A percentile compares a stretch with the other conserved stretches of the same genome.
Evolutionary conservation across 345 rosid species (phyloP).

Genomic region (Isatis tinctoria): DNA sequence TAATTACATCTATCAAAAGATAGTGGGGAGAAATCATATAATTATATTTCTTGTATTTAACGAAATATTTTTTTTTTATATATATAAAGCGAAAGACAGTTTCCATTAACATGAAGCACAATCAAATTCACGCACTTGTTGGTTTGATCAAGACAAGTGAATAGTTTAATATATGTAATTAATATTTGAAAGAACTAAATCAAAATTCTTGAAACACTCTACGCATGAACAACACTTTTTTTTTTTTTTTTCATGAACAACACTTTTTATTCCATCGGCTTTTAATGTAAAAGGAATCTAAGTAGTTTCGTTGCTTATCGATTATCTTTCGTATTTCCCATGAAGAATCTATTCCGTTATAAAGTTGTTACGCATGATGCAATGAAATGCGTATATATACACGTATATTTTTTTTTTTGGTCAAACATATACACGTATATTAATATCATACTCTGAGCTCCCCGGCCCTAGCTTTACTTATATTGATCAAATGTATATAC

Average conservation of each 20-base stretch:
- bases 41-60: no score
- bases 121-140: background rate
- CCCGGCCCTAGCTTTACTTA: background rate
- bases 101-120: background rate
- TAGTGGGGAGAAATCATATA: background rate
- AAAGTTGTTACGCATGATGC: slow-evolving; percentile 19
- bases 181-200: background rate
- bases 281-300: background rate
- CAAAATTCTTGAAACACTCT: background rate
- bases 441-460: background rate
- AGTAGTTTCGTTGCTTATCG: background rate
- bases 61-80: background rate
- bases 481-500: background rate
- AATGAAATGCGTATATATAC: background rate
- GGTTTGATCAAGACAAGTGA: background rate
- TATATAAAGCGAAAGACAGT: background rate
- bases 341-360: slow-evolving; percentile 11
- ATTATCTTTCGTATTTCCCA: background rate
- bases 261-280: background rate
- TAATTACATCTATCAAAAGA: background rate
- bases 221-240: background rate
- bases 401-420: no score
- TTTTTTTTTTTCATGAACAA: no score
- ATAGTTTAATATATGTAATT: background rate
- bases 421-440: background rate